Base-by-base conservation (phyloP, 768 basidiomycete genomes). In the Xanthoconium stramineum region DNA sequence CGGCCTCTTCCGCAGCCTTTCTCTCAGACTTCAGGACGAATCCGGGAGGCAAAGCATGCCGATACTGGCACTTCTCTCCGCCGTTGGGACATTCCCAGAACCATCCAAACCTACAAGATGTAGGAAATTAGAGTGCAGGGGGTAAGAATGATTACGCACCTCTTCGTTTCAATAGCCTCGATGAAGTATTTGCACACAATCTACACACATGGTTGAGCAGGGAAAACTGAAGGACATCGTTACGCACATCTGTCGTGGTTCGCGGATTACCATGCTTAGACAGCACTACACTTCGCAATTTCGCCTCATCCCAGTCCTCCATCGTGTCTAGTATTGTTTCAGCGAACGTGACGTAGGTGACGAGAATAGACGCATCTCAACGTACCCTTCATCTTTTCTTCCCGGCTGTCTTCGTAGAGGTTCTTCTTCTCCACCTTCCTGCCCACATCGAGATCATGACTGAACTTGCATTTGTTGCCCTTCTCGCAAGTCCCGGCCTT, bases 131-230 rank as follows among this genome's bases (percentile, higher is more conserved):
- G 48, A 28, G 13, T 43, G n/a, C 12, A 24, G 2, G 2, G 2
- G 5, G 4, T 15, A 8, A 37, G 24, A 51, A 35, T 20, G 28
- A 37, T 35, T 28, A 58, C 71, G 56, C 69, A 91, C 80, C 93
- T 94, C 69, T 91, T 84, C 3, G 80, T 77, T 71, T 99, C 97
- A 69, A 99, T 96, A 45, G 97, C 96, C 67, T 96, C 86, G 64
- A 99, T 90, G 69, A 99, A 99, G 76, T 76, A 85, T 73, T 96
- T 98, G 85, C 97, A 99, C 5, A 99, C 96, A 67, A 99, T 97
- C 91, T 96, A 58, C 8, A 60, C 19, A 42, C 28, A 39, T 33
- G 47, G 20, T 24, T 65, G 42, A 67, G 47, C 35, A 54, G 33
- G 47, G 38, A 24, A 42, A 24, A 47, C 49, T 47, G 24, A 57